Conservation (phyloP, 179 eudicot species). For the Spinacia oleracea region DNA sequence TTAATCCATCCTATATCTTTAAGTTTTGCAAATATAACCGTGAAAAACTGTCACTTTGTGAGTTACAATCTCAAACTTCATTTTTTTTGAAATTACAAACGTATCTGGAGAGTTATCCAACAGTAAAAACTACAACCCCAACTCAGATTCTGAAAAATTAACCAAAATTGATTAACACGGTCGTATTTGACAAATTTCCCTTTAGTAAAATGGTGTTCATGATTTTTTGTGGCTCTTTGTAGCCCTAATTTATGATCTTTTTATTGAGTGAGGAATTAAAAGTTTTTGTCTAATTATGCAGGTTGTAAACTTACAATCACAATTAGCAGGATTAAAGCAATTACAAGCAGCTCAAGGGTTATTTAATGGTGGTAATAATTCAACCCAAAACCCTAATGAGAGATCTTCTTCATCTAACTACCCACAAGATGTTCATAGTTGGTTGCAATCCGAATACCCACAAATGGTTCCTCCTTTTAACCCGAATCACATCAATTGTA, state of each 20-base stretch:
- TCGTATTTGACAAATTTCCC: no score
- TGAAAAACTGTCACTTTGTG: no score
- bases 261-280: neutral
- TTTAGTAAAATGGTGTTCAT: neutral
- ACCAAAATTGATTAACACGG: no score
- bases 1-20: no score
- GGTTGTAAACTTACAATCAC: conserved; percentile 91
- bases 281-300: conserved; percentile 22
- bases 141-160: no score
- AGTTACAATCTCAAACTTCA: no score
- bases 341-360: conserved; percentile 56
- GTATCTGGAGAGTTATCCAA: no score
- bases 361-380: conserved; percentile 29
- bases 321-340: conserved; percentile 66
- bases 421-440: conserved; percentile 66
- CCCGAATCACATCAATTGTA: conserved; percentile 32
- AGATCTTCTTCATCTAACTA: conserved; percentile 33
- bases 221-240: neutral
- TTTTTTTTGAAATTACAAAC: no score
- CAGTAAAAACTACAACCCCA: no score
- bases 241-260: conserved; percentile 4
- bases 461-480: conserved; percentile 53
- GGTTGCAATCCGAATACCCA: conserved; percentile 59
- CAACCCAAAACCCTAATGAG: conserved; percentile 54
- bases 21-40: no score